Conservation (phyloP, 441 rosid species). For the Rhodomyrtus psidioides region DNA sequence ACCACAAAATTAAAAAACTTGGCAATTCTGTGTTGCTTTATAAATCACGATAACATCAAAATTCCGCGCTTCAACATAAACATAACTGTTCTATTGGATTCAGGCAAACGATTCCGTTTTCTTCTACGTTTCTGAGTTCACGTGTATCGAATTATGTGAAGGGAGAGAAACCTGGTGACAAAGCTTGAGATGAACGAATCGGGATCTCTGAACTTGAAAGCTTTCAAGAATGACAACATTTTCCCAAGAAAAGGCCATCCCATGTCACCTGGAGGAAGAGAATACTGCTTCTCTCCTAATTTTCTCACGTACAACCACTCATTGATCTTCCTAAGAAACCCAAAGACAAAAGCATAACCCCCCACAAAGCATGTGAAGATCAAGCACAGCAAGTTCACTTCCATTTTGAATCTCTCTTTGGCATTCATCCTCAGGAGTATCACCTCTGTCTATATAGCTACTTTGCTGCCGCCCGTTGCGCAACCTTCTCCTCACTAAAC, state of each 20-base stretch:
- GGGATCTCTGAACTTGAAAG: not conserved
- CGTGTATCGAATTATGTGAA: not conserved
- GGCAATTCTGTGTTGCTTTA: not conserved
- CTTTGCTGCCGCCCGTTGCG: not conserved
- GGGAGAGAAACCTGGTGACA: not conserved
- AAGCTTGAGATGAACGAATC: conserved; percentile 2
- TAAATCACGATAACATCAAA: not conserved
- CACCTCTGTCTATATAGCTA: not conserved
- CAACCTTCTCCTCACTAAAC: not conserved
- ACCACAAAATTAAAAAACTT: not conserved
- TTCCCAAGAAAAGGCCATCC: conserved; percentile 2
- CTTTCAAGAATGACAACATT: not conserved
- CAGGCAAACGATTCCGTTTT: not conserved
- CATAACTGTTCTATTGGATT: not conserved
- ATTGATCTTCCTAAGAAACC: not conserved
- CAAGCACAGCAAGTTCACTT: not conserved
- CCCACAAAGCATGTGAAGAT: not conserved
- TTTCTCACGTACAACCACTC: conserved; percentile 1
- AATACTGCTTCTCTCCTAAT: not conserved
- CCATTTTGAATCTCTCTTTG: not conserved
- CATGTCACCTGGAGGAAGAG: conserved; percentile 6
- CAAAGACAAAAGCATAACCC: not conserved
- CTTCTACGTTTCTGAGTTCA: not conserved
- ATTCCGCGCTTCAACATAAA: not conserved
- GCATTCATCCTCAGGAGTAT: not conserved